Conservation (phyloP, 441 rosid species). For the Geranium incanum region DNA sequence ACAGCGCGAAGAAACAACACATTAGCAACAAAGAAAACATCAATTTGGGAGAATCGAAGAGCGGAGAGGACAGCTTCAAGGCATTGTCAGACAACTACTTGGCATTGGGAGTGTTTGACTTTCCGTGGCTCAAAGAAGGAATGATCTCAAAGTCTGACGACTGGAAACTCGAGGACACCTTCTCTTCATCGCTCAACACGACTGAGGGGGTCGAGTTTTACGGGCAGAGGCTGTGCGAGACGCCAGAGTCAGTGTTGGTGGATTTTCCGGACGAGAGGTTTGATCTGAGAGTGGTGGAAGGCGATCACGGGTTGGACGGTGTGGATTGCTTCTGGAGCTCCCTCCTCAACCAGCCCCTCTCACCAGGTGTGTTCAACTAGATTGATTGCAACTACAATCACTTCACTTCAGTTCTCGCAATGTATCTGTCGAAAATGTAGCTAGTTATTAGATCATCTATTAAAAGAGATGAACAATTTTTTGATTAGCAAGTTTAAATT, state of each 20-base stretch:
- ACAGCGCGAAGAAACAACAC: constrained; percentile 22
- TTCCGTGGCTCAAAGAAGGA: constrained; percentile 64
- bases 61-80: constrained; percentile 10
- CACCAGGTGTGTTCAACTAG: constrained; percentile 10
- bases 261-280: constrained; percentile 8
- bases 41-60: not conserved
- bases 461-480: too few relatives aligned
- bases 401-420: too few relatives aligned
- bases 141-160: constrained; percentile 43
- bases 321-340: constrained; percentile 42
- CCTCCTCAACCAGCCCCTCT: constrained; percentile 29
- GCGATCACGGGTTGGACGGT: constrained; percentile 26
- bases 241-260: constrained; percentile 23
- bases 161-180: constrained; percentile 38
- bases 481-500: too few relatives aligned
- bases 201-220: constrained; percentile 17
- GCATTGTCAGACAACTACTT: constrained; percentile 17
- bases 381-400: too few relatives aligned
- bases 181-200: constrained; percentile 22
- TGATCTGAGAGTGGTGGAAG: constrained; percentile 24
- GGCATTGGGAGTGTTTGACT: constrained; percentile 51
- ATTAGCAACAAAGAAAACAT: not conserved
- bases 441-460: too few relatives aligned
- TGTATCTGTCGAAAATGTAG: too few relatives aligned
- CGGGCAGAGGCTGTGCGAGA: constrained; percentile 21